Percentiles rank a stretch among this genome's conserved stretches.
These are phyloP conservation scores for Westerdykella aurantiaca DNA, from an alignment of 2,329 filamentous ascomycete species.

Conservation along the genomic window DNA sequence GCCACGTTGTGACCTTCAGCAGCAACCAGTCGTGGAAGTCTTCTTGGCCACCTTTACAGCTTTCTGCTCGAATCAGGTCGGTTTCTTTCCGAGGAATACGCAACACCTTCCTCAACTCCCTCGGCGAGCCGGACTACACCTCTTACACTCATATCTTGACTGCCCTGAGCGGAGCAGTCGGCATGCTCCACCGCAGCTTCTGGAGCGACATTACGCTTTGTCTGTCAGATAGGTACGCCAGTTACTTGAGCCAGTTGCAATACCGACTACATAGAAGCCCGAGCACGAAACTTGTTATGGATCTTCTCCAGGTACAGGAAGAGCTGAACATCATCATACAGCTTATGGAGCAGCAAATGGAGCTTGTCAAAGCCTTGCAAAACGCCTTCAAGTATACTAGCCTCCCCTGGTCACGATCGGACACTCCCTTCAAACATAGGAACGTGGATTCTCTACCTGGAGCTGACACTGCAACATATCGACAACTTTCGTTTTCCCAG, in stretches of 20 bases:
- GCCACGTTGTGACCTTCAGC: conserved; percentile 41
- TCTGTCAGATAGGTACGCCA: conserved; percentile 40
- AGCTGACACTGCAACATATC: conserved; percentile 30
- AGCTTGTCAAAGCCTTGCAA: conserved; percentile 32
- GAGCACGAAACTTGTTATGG: conserved; percentile 42
- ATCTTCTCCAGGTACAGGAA: conserved; percentile 41
- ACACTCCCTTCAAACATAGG: background rate
- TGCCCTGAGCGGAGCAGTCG: conserved; percentile 37
- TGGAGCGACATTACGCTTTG: conserved; percentile 41
- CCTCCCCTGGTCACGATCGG: conserved; percentile 7
- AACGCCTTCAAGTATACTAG: conserved; percentile 5
- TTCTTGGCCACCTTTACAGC: conserved; percentile 39
- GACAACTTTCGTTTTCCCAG: conserved; percentile 34
- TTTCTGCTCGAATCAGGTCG: conserved; percentile 37
- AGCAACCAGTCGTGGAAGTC: conserved; percentile 43
- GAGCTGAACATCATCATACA: conserved; percentile 43
- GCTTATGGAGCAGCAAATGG: conserved; percentile 39
- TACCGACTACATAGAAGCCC: conserved; percentile 40
- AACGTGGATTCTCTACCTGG: conserved; percentile 12
- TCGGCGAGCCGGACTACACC: conserved; percentile 34
- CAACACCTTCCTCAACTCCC: conserved; percentile 33
- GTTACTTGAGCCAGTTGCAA: conserved; percentile 40
- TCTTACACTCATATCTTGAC: conserved; percentile 35
- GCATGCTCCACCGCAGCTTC: conserved; percentile 41
- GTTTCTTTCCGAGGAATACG: conserved; percentile 40